Base-by-base conservation (phyloP, 306 rosid species). In the Prunus mume region DNA sequence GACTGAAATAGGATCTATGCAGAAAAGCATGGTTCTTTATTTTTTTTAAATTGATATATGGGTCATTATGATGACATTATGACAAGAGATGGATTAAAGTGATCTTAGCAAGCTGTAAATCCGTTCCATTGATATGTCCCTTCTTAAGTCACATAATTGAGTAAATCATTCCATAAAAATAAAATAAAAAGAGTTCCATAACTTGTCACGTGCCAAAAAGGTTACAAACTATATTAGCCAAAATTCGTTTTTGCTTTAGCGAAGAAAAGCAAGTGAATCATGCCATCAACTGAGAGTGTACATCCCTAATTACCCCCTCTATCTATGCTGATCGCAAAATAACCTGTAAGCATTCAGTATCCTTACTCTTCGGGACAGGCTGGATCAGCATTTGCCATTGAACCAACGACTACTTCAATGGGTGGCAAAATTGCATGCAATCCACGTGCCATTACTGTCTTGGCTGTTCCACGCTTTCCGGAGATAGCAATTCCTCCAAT, bases 401-500 rank as follows among this genome's bases (percentile, higher is more conserved):
- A 94, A 66, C 98, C 98, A 60, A 50, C 83, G 11, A 92, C 96
- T 13, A 89, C 93, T 69, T 94, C 98, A 75, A 94, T 94, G 67
- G 98, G 98, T 47, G 98, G 98, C 41, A 94, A 88, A 75, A 94
- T 84, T 4, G 87, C 98, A 71, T 92, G 97, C 81, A 94, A 83
- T 25, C 98, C 97, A 3, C 98, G 93, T 13, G 97, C 97, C 98
- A 94, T 92, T 49, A 90, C 87, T 25, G 98, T 94, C 82, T 94
- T 94, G 73, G 96, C 97, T 72, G 98, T 92, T 82, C 97, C 98
- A 65, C 97, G 83, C 86, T 56, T 90, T 82, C 97, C 98, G 12
- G 93, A 89, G 80, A 95, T 92, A 52, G 97, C 98, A 84, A 90
- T 90, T 64, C 98, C 98, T 76, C 98, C 97, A 73, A 95, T 87